Evolutionary conservation across 2,329 filamentous ascomycete genomes (phyloP), one percentile per base, ranked within the genome.

Genomic region (Cladosporium halotolerans): DNA sequence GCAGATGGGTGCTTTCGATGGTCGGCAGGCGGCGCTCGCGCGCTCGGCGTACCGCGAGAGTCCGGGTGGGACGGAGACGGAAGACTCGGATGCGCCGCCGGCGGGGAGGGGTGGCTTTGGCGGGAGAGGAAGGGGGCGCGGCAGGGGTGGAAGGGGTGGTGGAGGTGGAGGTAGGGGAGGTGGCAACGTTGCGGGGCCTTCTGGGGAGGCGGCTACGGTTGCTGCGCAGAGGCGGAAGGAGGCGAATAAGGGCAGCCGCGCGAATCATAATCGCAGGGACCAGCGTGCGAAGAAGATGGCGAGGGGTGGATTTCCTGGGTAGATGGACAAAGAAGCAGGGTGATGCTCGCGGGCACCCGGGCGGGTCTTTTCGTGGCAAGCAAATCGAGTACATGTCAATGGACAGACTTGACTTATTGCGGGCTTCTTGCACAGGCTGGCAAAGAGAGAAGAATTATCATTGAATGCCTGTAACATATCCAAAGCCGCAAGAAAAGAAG

Each of bases 251-350:
- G 79, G 84, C 2, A 88, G 86, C 18, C 77, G 86, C 56, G 90
- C 89, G 32, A 96, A 96, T 66, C 90, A 96, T 67, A 93, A 89
- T 68, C 81, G 91, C 23, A 80, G 89, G 46, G 87, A 95, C 65
- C 79, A 81, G 62, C 70, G 80, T 54, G 81, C 79, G 43, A 80
- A 72, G 66, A 84, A 84, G 68, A 80, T 84, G 73, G 80, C 80
- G 2, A 73, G 79, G 57, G 80, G 75, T 48, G 80, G 80, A 2
- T 73, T 77, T 56, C 53, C 73, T 9, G 74, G 72, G 11, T 48
- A 40, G 36, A 14, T 14, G 23, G 7, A 7, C 16, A 18, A 18
- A 18, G 16, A 18, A 18, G 16, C 16, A 18, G 16, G 16, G 16
- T 18, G 16, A 18, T 18, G 16, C 16, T 18, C 16, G 16, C 23